Evolutionary conservation across 306 rosid species (phyloP).

Genomic region (Lathyrus sativus): DNA sequence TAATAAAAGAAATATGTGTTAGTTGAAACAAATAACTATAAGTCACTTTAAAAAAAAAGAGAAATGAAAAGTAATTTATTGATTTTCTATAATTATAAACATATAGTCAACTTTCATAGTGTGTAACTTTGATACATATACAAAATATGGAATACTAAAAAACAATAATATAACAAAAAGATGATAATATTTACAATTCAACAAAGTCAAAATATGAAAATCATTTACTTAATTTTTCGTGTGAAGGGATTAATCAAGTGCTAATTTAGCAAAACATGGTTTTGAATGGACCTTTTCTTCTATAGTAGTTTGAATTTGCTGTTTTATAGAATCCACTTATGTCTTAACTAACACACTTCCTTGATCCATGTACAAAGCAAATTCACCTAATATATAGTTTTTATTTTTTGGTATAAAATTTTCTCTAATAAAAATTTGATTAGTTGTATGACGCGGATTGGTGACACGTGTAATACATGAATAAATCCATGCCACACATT

Average conservation of each 20-base stretch:
- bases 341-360: slow-evolving; percentile 5
- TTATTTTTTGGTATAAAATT: background rate
- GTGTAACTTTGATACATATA: background rate
- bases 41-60: background rate
- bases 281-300: slow-evolving; percentile 43
- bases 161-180: background rate
- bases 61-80: background rate
- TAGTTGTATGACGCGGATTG: slow-evolving; percentile 25
- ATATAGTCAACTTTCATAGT: slow-evolving; percentile 1
- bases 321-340: slow-evolving; percentile 34
- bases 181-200: slow-evolving; percentile 5
- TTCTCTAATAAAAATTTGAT: background rate
- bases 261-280: slow-evolving; percentile 24
- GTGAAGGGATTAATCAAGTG: slow-evolving; percentile 23
- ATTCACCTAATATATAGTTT: slow-evolving; percentile 24
- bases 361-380: background rate
- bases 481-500: slow-evolving; percentile 53
- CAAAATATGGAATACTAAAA: background rate
- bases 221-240: background rate
- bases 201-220: background rate
- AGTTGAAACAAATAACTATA: slow-evolving; percentile 10
- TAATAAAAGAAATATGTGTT: background rate
- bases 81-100: background rate
- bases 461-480: slow-evolving; percentile 37
- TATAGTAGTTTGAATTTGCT: slow-evolving; percentile 26